Evolutionary conservation across 148 eudicot species (phyloP).

Genomic region (Chenopodium berlandieri): DNA sequence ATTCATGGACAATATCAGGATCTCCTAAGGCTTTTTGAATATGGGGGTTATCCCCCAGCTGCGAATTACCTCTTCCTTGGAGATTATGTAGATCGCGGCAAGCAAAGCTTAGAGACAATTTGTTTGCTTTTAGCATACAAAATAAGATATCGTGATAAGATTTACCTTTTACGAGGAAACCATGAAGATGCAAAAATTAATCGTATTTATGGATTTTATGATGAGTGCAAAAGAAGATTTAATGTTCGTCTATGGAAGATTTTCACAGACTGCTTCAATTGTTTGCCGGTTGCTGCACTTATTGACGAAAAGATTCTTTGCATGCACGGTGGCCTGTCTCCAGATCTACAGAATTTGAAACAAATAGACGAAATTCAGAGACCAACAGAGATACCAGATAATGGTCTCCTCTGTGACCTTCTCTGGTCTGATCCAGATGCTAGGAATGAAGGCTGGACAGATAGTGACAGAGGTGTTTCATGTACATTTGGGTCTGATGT

Average conservation of each 20-base stretch:
- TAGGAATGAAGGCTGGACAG: constrained; percentile 68
- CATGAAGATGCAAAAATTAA: constrained; percentile 95
- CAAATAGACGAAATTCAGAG: constrained; percentile 71
- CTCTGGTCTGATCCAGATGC: constrained; percentile 90
- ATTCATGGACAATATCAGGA: constrained; percentile 91
- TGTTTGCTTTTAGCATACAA: constrained; percentile 84
- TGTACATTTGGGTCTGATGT: constrained; percentile 86
- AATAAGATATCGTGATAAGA: constrained; percentile 69
- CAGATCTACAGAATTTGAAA: constrained; percentile 54
- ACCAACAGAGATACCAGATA: constrained; percentile 80
- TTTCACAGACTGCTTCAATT: constrained; percentile 89
- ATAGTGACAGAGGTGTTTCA: constrained; percentile 89
- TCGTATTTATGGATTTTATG: constrained; percentile 83
- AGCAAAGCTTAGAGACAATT: constrained; percentile 89
- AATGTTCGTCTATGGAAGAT: constrained; percentile 95
- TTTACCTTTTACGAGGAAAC: constrained; percentile 80
- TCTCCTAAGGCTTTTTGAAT: constrained; percentile 75
- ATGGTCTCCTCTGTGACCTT: constrained; percentile 82
- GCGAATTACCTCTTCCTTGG: constrained; percentile 89
- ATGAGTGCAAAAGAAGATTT: constrained; percentile 93
- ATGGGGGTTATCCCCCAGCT: constrained; percentile 79
- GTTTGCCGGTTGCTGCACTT: constrained; percentile 82
- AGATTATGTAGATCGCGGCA: constrained; percentile 90
- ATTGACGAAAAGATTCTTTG: constrained; percentile 82
- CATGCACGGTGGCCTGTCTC: constrained; percentile 93